phyloP scores from a whole-genome alignment of 192 early-diverging fungal species.

The Powellomyces hirtus region DNA sequence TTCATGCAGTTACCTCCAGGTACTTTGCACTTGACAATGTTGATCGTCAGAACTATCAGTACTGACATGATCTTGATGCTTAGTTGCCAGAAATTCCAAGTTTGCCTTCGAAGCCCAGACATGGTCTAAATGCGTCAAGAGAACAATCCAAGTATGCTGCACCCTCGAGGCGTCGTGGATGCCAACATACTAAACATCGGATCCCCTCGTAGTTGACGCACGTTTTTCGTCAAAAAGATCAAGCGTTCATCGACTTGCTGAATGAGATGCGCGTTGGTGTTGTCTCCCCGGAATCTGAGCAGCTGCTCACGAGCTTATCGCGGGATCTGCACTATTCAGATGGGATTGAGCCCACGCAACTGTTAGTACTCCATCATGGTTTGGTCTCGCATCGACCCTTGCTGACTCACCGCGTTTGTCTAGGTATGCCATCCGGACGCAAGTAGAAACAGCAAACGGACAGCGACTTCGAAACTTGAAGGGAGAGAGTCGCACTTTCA shows the following conservation, averaged over 20 bases:
- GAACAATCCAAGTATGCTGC: conserved; percentile 29
- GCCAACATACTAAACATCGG: background rate
- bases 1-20: conserved; percentile 56
- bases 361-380: conserved; percentile 19
- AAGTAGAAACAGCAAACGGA: conserved; percentile 76
- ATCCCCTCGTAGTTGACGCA: conserved; percentile 54
- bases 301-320: conserved; percentile 52
- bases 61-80: background rate
- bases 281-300: conserved; percentile 54
- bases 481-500: conserved; percentile 36
- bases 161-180: background rate
- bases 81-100: conserved; percentile 21
- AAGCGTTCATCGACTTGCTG: conserved; percentile 74
- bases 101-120: conserved; percentile 41
- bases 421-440: conserved; percentile 70
- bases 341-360: conserved; percentile 54
- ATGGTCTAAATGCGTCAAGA: conserved; percentile 27
- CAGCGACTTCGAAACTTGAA: conserved; percentile 48
- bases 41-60: background rate
- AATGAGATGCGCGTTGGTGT: conserved; percentile 81
- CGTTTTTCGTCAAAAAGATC: conserved; percentile 85
- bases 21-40: background rate
- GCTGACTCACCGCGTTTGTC: conserved; percentile 10
- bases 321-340: conserved; percentile 26
- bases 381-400: background rate